Base-by-base conservation (phyloP, 1,139 yeast species). In the Protomyces macrosporus region DNA sequence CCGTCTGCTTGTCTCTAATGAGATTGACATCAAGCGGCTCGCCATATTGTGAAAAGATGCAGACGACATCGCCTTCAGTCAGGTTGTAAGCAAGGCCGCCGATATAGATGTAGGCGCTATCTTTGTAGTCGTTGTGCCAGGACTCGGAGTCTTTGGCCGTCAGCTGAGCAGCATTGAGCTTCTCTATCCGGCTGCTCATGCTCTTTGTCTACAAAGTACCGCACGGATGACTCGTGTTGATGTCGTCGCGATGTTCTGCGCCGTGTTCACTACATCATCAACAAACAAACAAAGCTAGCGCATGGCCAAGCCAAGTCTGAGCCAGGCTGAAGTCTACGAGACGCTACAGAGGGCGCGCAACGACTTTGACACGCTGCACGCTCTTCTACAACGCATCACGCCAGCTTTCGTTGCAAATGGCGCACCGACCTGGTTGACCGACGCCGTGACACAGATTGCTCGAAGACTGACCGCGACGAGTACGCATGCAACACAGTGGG, bases 1-100 rank as follows among this genome's bases (percentile, higher is more conserved):
- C 90, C 0, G 88, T 81, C 2, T 82, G 83, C 65, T 78, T 78
- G 71, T 89, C 93, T 65, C 90, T 80, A n/a, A 84, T 80, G 65
- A 93, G 76, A 65, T 87, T 84, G 50, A 91, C 73, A 71, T 88
- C 90, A 0, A 88, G 86, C 0, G 97, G 97, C 35, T 85, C 81
- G 0, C 98, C 98, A 73, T 82, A 93, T 72, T 93, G 98, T 3
- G 97, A 87, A 72, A 93, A 93, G 48, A 91, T 83, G 0, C 84
- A 81, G 9, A 90, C 72, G 1, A 93, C 74, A 71, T 93, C 98
- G 52, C 85, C 84, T 70, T 88, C 96, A 7, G 83, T 83, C 51
- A 90, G 73, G 55, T 81, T 82, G 23, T 71, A 75, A 10, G 90
- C 86, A 30, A 93, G 74, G n/a, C 87, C 84, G 0, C 96, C 95